A percentile compares a stretch with the other conserved stretches of the same genome.
These are phyloP conservation scores for Termitomyces sp. DNA, from an alignment of 768 basidiomycete species.

Conservation along the genomic window DNA sequence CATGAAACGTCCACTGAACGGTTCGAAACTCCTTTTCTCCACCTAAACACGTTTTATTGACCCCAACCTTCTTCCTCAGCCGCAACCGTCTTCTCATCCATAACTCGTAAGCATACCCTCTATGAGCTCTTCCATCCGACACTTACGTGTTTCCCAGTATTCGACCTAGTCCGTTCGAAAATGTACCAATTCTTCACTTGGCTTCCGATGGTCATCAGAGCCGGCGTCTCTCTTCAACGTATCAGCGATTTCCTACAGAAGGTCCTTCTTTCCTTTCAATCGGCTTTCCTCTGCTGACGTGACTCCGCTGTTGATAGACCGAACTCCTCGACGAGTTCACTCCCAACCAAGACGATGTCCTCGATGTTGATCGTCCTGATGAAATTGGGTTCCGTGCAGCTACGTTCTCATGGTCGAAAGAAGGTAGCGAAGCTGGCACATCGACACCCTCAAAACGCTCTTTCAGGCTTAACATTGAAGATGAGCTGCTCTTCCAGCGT, in stretches of 20 bases:
- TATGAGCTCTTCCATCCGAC: neutral
- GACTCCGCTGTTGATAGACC: neutral
- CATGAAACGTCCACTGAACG: slow-evolving; percentile 14
- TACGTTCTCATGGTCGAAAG: slow-evolving; percentile 53
- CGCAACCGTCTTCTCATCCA: slow-evolving; percentile 18
- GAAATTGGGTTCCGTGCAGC: slow-evolving; percentile 52
- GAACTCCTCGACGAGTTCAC: slow-evolving; percentile 6
- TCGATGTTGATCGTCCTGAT: slow-evolving; percentile 10
- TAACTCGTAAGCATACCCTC: slow-evolving; percentile 8
- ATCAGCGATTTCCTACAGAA: slow-evolving; percentile 37
- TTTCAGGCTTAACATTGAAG: slow-evolving; percentile 50
- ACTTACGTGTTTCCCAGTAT: slow-evolving; percentile 36
- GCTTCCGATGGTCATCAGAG: slow-evolving; percentile 27
- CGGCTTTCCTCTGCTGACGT: too few relatives aligned
- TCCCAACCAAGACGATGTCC: neutral
- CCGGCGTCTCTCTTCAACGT: slow-evolving; percentile 65
- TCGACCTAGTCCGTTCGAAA: slow-evolving; percentile 55
- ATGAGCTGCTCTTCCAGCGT: slow-evolving; percentile 51
- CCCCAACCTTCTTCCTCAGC: neutral
- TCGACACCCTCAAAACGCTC: slow-evolving; percentile 40
- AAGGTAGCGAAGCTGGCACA: slow-evolving; percentile 23
- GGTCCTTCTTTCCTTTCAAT: too few relatives aligned
- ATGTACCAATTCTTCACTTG: slow-evolving; percentile 34
- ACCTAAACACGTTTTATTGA: too few relatives aligned
- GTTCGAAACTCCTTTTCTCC: neutral